Evolutionary conservation across 2,329 filamentous ascomycete genomes (phyloP).

Genomic region (Acrodontium crateriforme): DNA sequence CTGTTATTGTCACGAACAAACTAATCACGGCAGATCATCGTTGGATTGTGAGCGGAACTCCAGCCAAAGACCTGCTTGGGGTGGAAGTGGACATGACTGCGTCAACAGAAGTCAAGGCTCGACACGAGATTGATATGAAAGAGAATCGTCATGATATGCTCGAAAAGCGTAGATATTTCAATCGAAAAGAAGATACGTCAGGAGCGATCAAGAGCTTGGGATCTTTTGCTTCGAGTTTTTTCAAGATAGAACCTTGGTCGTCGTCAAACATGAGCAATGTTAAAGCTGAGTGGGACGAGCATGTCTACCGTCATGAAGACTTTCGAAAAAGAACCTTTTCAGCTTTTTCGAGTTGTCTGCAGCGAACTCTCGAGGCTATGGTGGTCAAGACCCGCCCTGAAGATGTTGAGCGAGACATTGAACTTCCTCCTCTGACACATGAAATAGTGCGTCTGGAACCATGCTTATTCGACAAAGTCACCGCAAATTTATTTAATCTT

Average conservation of each 20-base stretch:
- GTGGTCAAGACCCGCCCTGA: conserved; percentile 67
- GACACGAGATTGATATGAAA: conserved; percentile 5
- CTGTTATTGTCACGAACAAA: conserved; percentile 39
- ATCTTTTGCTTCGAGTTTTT: conserved; percentile 52
- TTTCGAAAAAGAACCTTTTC: conserved; percentile 46
- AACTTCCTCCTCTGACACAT: conserved; percentile 59
- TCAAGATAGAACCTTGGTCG: conserved; percentile 68
- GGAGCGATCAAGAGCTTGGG: conserved; percentile 46
- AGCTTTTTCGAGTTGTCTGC: conserved; percentile 49
- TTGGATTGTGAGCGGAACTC: conserved; percentile 87
- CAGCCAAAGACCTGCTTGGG: conserved; percentile 69
- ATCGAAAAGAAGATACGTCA: conserved; percentile 23
- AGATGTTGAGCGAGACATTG: conserved; percentile 51
- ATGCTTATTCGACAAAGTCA: conserved; percentile 71
- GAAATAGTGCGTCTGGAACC: conserved; percentile 62
- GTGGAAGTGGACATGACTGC: conserved; percentile 47
- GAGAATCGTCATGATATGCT: conserved; percentile 16
- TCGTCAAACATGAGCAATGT: conserved; percentile 46
- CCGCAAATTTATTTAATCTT: conserved; percentile 72
- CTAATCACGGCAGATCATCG: conserved; percentile 50
- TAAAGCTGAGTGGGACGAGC: conserved; percentile 56
- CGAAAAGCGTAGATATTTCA: conserved; percentile 28
- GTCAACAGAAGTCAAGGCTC: too few relatives aligned
- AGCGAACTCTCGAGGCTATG: conserved; percentile 57
- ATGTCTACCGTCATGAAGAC: conserved; percentile 44